These are phyloP conservation scores for Coemansia sp. DNA, from an alignment of 192 early-diverging fungal genomes.

Conservation along the genomic window DNA sequence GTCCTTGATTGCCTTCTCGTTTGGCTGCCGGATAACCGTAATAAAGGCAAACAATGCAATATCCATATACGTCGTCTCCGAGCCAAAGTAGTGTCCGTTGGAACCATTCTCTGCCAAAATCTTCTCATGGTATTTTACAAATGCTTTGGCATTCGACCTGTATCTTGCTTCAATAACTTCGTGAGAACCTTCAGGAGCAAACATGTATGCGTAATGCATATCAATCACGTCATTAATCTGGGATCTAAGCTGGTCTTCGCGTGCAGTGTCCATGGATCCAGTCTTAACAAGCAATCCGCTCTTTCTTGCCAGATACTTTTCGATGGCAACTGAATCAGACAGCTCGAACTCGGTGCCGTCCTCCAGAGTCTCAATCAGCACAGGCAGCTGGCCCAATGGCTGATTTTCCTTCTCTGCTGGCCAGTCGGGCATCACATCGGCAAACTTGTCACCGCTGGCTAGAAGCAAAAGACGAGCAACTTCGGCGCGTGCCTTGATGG, in stretches of 20 bases:
- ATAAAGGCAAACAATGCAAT: slow-evolving; percentile 2
- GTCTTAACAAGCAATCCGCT: slow-evolving; percentile 27
- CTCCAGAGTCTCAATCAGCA: slow-evolving; percentile 44
- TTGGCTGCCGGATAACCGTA: neutral
- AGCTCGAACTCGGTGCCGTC: slow-evolving; percentile 28
- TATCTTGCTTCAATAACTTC: neutral
- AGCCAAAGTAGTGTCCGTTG: slow-evolving; percentile 58
- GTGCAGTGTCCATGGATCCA: slow-evolving; percentile 22
- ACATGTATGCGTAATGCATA: neutral
- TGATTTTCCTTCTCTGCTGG: slow-evolving; percentile 40
- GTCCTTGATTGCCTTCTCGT: neutral
- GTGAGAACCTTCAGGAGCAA: slow-evolving; percentile 5
- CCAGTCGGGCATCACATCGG: slow-evolving; percentile 37
- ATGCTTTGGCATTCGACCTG: slow-evolving; percentile 9
- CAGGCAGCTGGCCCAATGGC: slow-evolving; percentile 56
- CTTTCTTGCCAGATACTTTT: slow-evolving; percentile 52
- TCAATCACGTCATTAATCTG: slow-evolving; percentile 18
- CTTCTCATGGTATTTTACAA: slow-evolving; percentile 45
- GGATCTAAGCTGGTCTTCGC: slow-evolving; percentile 24
- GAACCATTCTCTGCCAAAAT: slow-evolving; percentile 54
- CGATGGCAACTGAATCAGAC: slow-evolving; percentile 50
- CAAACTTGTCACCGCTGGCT: slow-evolving; percentile 34
- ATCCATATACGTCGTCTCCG: slow-evolving; percentile 43
- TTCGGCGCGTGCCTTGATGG: slow-evolving; percentile 29
- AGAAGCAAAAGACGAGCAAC: slow-evolving; percentile 38